Evolutionary conservation across 2,329 filamentous ascomycete genomes (phyloP).

Genomic region (Juglanconis sp.): DNA sequence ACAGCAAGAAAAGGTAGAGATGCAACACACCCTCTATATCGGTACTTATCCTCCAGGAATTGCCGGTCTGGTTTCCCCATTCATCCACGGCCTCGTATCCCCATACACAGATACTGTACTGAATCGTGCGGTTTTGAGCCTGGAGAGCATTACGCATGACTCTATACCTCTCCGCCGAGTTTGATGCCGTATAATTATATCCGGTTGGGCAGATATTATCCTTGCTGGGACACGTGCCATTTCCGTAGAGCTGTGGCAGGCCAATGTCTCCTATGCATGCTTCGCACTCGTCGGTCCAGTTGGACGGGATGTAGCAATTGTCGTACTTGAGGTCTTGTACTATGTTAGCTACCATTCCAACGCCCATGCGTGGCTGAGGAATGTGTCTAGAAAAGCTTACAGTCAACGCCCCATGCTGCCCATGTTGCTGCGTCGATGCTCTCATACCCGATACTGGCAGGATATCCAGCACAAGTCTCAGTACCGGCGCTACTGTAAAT

Average conservation of each 20-base stretch:
- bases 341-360: too few relatives aligned
- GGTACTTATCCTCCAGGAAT: constrained; percentile 37
- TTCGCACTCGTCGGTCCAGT: constrained; percentile 1
- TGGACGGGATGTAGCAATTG: constrained; percentile 4
- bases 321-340: constrained; percentile 10
- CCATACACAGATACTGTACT: constrained; percentile 47
- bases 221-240: neutral
- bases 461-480: constrained; percentile 6
- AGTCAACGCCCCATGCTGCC: constrained; percentile 11
- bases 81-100: constrained; percentile 39
- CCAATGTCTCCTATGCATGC: constrained; percentile 1
- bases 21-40: constrained; percentile 31
- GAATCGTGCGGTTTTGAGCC: constrained; percentile 35
- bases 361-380: neutral
- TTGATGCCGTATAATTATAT: constrained; percentile 45
- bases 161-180: constrained; percentile 39
- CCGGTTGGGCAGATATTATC: constrained; percentile 28
- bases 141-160: constrained; percentile 43
- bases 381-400: neutral
- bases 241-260: neutral
- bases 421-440: constrained; percentile 4
- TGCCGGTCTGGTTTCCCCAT: constrained; percentile 43
- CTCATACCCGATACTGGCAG: constrained; percentile 10
- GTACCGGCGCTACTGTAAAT: constrained; percentile 10
- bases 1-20: neutral